phyloP scores from a whole-genome alignment of 2,329 filamentous ascomycete genomes.

The Colletotrichum sp. region DNA sequence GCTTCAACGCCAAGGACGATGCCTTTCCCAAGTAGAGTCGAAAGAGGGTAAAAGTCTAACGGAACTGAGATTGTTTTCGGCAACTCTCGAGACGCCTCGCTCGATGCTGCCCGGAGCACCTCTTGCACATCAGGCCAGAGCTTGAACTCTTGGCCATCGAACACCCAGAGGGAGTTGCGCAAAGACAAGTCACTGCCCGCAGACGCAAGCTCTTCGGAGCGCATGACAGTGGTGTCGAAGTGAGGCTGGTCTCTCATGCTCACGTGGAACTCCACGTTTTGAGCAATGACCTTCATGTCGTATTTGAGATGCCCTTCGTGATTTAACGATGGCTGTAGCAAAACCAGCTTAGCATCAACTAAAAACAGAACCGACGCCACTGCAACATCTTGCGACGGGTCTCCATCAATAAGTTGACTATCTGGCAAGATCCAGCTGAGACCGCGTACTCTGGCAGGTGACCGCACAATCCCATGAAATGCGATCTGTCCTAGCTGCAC shows the following conservation, averaged over 20 bases:
- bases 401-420: conserved; percentile 84
- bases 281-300: conserved; percentile 95
- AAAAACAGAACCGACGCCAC: conserved; percentile 93
- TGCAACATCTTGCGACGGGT: conserved; percentile 93
- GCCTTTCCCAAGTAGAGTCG: conserved; percentile 85
- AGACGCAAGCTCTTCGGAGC: not conserved
- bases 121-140: conserved; percentile 90
- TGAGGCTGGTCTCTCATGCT: conserved; percentile 84
- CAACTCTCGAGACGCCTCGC: conserved; percentile 71
- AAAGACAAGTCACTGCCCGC: conserved; percentile 41
- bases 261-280: conserved; percentile 95
- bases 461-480: conserved; percentile 94
- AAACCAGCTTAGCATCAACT: conserved; percentile 95
- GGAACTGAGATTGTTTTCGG: conserved; percentile 77
- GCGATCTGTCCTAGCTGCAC: conserved; percentile 98
- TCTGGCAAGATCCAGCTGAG: conserved; percentile 97
- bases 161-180: conserved; percentile 91
- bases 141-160: conserved; percentile 85
- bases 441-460: conserved; percentile 88
- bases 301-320: conserved; percentile 90
- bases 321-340: conserved; percentile 85
- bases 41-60: conserved; percentile 95
- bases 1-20: conserved; percentile 91
- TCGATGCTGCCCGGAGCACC: conserved; percentile 73
- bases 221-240: conserved; percentile 32